Percentiles rank a stretch among this genome's conserved stretches.
Conservation (phyloP, 2,329 filamentous ascomycete species). For the Cladosporium cucumerinum region DNA sequence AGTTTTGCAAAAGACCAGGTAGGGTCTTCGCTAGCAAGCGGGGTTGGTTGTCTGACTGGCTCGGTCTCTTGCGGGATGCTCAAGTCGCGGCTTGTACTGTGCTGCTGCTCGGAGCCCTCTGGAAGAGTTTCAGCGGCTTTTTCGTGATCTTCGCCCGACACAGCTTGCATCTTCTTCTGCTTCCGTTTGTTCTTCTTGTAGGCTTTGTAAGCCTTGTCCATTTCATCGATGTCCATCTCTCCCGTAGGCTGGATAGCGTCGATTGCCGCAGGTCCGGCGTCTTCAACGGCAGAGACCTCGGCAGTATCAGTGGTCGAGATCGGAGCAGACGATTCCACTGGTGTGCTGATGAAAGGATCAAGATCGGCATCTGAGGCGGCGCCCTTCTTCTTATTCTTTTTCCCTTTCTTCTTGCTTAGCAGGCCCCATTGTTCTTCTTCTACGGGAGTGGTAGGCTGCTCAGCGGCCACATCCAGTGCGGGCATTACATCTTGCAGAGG, state of each 20-base stretch:
- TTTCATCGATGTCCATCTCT: slow-evolving; percentile 36
- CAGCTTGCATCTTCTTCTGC: slow-evolving; percentile 30
- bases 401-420: slow-evolving; percentile 9
- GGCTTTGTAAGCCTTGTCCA: slow-evolving; percentile 32
- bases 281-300: slow-evolving; percentile 8
- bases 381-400: slow-evolving; percentile 41
- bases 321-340: slow-evolving; percentile 19
- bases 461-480: neutral
- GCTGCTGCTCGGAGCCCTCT: neutral
- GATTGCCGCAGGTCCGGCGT: neutral
- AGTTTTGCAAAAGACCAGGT: slow-evolving; percentile 22
- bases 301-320: slow-evolving; percentile 13
- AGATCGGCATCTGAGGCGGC: slow-evolving; percentile 36
- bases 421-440: slow-evolving; percentile 15
- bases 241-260: slow-evolving; percentile 19
- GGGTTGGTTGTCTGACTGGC: slow-evolving; percentile 10
- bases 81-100: neutral
- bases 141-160: neutral
- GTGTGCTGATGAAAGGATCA: slow-evolving; percentile 18
- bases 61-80: neutral
- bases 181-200: slow-evolving; percentile 35
- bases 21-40: slow-evolving; percentile 12
- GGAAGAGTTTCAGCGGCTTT: neutral
- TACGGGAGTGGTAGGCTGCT: neutral
- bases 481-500: neutral